phyloP scores from a whole-genome alignment of 306 rosid genomes.

The Abrus pulchellus region DNA sequence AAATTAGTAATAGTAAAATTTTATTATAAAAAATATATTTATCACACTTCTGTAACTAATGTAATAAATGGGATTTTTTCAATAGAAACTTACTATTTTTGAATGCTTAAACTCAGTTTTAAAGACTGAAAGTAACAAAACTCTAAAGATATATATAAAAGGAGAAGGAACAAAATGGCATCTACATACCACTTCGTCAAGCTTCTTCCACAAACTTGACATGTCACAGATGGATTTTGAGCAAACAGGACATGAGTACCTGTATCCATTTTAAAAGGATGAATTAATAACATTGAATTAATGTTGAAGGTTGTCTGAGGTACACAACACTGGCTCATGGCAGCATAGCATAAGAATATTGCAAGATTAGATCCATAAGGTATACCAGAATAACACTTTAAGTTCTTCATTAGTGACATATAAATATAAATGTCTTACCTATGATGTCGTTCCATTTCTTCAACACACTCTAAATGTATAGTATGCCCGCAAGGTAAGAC shows the following conservation, averaged over 20 bases:
- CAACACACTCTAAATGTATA: conserved; percentile 80
- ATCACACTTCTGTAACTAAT: too few relatives aligned
- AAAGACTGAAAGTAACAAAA: too few relatives aligned
- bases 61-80: too few relatives aligned
- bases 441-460: conserved; percentile 77
- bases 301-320: not conserved
- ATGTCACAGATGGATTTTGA: conserved; percentile 77
- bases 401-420: conserved; percentile 1
- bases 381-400: conserved; percentile 9
- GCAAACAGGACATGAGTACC: conserved; percentile 83
- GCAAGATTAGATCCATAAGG: not conserved
- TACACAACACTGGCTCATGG: not conserved
- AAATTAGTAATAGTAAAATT: too few relatives aligned
- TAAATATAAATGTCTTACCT: conserved; percentile 57
- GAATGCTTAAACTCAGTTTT: too few relatives aligned
- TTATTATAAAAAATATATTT: too few relatives aligned
- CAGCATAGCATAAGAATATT: conserved; percentile 10
- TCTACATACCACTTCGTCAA: conserved; percentile 70
- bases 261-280: conserved; percentile 43
- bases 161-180: not conserved
- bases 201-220: conserved; percentile 70
- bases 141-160: not conserved
- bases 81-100: too few relatives aligned
- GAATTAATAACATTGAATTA: not conserved
- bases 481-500: conserved; percentile 93